Evolutionary conservation across 768 basidiomycete genomes (phyloP).

Genomic region (Rhizopogon vesiculosus): DNA sequence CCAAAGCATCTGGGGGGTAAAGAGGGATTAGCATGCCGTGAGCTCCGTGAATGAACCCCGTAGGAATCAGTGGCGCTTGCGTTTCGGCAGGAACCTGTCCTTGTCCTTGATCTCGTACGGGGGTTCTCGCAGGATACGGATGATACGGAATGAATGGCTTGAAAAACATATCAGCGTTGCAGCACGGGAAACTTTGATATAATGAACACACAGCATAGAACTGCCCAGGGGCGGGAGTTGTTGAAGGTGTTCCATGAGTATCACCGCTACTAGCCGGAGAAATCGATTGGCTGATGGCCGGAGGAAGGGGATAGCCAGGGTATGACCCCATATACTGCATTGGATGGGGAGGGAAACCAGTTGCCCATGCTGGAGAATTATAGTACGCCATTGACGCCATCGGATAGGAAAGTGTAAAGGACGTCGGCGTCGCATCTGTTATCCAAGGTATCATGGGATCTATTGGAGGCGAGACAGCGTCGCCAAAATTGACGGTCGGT

Average conservation of each 20-base stretch:
- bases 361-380: conserved; percentile 47
- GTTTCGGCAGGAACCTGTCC: conserved; percentile 12
- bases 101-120: conserved; percentile 6
- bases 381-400: conserved; percentile 42
- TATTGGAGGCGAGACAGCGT: conserved; percentile 6
- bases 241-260: conserved; percentile 27
- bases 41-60: conserved; percentile 69
- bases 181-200: not conserved
- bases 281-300: conserved; percentile 18
- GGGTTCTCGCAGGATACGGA: conserved; percentile 33
- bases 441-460: conserved; percentile 2
- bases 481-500: conserved; percentile 19
- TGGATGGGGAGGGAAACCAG: conserved; percentile 48
- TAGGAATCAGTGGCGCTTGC: conserved; percentile 58
- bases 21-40: conserved; percentile 69
- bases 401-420: conserved; percentile 28
- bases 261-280: conserved; percentile 34
- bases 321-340: conserved; percentile 46
- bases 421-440: conserved; percentile 28
- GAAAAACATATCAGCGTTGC: conserved; percentile 5
- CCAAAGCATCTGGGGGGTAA: conserved; percentile 65
- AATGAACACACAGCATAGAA: conserved; percentile 46
- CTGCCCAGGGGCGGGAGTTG: conserved; percentile 17
- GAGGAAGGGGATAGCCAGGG: conserved; percentile 37
- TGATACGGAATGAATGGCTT: conserved; percentile 52